Evolutionary conservation across 2,329 filamentous ascomycete genomes (phyloP).

Genomic region (Trichoderma sp.): DNA sequence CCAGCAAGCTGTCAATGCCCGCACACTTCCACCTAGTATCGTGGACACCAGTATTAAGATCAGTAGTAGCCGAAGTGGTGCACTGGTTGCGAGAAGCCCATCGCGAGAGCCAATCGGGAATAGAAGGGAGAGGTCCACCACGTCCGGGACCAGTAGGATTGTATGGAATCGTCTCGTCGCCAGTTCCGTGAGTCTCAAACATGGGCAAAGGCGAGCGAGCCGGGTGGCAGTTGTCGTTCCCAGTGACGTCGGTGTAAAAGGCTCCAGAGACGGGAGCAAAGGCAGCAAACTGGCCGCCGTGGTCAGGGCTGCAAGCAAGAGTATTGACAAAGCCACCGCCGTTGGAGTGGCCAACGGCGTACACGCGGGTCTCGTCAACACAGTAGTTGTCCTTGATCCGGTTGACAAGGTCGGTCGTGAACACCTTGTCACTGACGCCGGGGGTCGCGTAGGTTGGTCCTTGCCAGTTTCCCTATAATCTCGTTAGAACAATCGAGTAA

Average conservation of each 20-base stretch:
- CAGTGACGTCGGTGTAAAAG: conserved; percentile 38
- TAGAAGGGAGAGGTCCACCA: conserved; percentile 42
- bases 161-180: conserved; percentile 46
- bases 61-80: neutral
- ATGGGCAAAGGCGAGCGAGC: conserved; percentile 44
- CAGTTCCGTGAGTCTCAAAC: conserved; percentile 50
- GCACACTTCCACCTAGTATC: conserved; percentile 22
- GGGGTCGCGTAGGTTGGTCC: conserved; percentile 36
- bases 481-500: neutral
- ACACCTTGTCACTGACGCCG: conserved; percentile 38
- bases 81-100: conserved; percentile 36
- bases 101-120: conserved; percentile 38
- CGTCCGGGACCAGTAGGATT: conserved; percentile 37
- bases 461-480: conserved; percentile 39
- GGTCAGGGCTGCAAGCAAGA: conserved; percentile 39
- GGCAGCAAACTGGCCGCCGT: conserved; percentile 40
- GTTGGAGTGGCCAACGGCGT: conserved; percentile 44
- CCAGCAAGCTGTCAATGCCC: conserved; percentile 19
- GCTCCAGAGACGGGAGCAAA: conserved; percentile 42
- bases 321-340: conserved; percentile 44
- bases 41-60: conserved; percentile 18
- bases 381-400: conserved; percentile 38
- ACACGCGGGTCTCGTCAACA: conserved; percentile 41
- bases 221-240: conserved; percentile 33
- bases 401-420: conserved; percentile 43